phyloP scores from a whole-genome alignment of 2,329 filamentous ascomycete genomes.

The Talaromyces sp. region DNA sequence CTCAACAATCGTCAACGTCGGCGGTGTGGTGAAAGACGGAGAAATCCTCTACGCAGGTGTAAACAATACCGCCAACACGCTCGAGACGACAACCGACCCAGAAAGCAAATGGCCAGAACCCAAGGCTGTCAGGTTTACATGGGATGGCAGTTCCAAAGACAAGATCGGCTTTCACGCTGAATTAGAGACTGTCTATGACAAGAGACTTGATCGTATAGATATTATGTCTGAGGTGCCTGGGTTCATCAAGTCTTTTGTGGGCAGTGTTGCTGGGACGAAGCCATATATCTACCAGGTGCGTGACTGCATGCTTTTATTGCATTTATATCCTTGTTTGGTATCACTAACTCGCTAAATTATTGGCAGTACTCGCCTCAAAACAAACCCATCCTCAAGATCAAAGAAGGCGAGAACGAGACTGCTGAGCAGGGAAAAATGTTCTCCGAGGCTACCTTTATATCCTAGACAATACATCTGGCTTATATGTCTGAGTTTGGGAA shows the following conservation, averaged over 20 bases:
- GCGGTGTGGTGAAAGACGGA: slow-evolving; percentile 73
- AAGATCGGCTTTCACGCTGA: slow-evolving; percentile 66
- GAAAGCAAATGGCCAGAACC: slow-evolving; percentile 90
- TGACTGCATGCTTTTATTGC: slow-evolving; percentile 3
- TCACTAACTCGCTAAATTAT: slow-evolving; percentile 15
- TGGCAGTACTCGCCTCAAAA: slow-evolving; percentile 63
- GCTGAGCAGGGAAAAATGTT: slow-evolving; percentile 75
- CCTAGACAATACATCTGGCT: slow-evolving; percentile 36
- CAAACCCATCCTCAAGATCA: slow-evolving; percentile 71
- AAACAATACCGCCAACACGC: slow-evolving; percentile 63
- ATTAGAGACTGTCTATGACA: slow-evolving; percentile 63
- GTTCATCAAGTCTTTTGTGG: slow-evolving; percentile 91
- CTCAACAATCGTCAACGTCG: slow-evolving; percentile 74
- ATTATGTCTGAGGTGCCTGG: slow-evolving; percentile 95
- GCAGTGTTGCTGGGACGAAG: slow-evolving; percentile 81
- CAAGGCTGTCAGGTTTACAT: slow-evolving; percentile 66
- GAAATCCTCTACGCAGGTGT: slow-evolving; percentile 71
- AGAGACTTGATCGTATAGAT: slow-evolving; percentile 76
- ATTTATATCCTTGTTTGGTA: not conserved
- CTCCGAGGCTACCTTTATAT: slow-evolving; percentile 95
- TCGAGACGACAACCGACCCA: slow-evolving; percentile 62
- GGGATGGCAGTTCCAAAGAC: slow-evolving; percentile 73
- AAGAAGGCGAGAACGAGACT: slow-evolving; percentile 73
- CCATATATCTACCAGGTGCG: slow-evolving; percentile 95
- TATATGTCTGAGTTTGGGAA: not conserved